Evolutionary conservation across 441 rosid genomes (phyloP), one percentile per base, ranked within the genome.

Genomic region (Iberis amara): DNA sequence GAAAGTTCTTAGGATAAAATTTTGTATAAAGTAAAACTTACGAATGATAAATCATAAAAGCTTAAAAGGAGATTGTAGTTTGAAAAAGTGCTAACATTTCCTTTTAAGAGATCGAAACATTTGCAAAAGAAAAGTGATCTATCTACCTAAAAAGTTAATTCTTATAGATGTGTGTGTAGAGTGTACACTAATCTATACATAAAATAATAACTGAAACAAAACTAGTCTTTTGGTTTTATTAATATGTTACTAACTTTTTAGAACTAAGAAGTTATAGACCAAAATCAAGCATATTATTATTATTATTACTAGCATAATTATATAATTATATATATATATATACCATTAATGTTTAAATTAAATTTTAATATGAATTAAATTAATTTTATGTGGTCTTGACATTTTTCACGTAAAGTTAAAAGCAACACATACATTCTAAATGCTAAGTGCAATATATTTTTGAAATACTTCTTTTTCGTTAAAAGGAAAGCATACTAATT

Each of bases 51-150:
- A 41, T 35, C 56, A 59, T 39, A 39, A 39, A 66, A 59, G 52
- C 13, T 26, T 48, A 4, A 55, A 39, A 41, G 54, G 33, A 28
- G 26, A 46, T 66, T 40, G 41, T 53, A 53, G 59, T 53, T 47
- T 42, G 31, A 52, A 59, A 59, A 66, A 66, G 52, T 14, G 38
- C 61, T 51, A 59, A 53, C 65, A 47, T 59, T 15, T 15, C 27
- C 33, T 49, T 52, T 59, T 57, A 39, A 58, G 21, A 15, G 50
- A 52, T 14, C 28, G 27, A 26, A 48, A 55, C 56, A 39, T 55
- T 47, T 18, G 21, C 21, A 18, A 18, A 18, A 10, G 3, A 26
- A 39, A 56, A 56, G 57, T 28, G 6, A 15, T 32, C 31, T 10
- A 27, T 40, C 8, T 7, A 64, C 52, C 62, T 40, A 48, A 36